Percentiles rank a stretch among this genome's conserved stretches.
These are phyloP conservation scores for Trichoderma atroviride DNA, from an alignment of 2,329 filamentous ascomycete species.

Conservation along the genomic window DNA sequence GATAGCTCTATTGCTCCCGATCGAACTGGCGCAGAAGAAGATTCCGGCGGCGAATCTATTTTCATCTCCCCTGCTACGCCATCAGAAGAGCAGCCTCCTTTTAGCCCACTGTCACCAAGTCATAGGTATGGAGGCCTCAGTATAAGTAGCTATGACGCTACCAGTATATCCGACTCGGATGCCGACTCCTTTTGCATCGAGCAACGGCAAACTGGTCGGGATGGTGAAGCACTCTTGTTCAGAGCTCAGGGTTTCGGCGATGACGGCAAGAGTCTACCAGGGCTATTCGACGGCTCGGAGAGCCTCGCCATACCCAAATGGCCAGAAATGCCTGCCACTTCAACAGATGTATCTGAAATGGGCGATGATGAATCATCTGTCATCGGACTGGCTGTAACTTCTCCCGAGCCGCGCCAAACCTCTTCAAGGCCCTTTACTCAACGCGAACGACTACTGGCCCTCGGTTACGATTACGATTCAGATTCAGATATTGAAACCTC, in stretches of 20 bases:
- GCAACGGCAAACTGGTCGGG: constrained; percentile 29
- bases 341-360: constrained; percentile 20
- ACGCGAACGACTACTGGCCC: constrained; percentile 31
- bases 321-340: not conserved
- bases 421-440: constrained; percentile 26
- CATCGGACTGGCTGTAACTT: constrained; percentile 5
- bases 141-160: constrained; percentile 25
- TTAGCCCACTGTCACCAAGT: not conserved
- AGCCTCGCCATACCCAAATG: constrained; percentile 16
- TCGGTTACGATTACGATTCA: constrained; percentile 35
- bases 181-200: constrained; percentile 39
- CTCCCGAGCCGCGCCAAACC: not conserved
- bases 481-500: constrained; percentile 28
- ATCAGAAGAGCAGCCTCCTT: not conserved
- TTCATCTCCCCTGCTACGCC: constrained; percentile 25
- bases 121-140: constrained; percentile 10
- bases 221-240: constrained; percentile 45
- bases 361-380: constrained; percentile 14
- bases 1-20: constrained; percentile 24
- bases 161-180: constrained; percentile 33
- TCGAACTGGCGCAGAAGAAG: not conserved
- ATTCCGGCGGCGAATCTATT: constrained; percentile 27
- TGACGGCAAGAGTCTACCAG: constrained; percentile 39
- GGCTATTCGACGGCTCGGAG: constrained; percentile 29
- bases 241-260: constrained; percentile 41